Conservation (phyloP, 768 basidiomycete species). For the Kwoniella botswanensis region DNA sequence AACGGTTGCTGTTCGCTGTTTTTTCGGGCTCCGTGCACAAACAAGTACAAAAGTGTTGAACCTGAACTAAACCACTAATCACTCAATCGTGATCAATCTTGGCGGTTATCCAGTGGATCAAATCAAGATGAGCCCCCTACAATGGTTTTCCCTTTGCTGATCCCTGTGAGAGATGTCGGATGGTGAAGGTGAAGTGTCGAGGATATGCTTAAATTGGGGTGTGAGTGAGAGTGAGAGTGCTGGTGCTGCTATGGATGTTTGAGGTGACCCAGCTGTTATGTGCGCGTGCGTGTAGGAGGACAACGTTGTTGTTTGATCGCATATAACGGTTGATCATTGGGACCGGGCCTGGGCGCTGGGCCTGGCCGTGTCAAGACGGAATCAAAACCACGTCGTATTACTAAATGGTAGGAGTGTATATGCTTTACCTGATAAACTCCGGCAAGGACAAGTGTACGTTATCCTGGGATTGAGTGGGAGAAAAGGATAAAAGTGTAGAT, state of each 20-base stretch:
- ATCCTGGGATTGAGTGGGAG: background rate
- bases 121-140: background rate
- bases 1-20: background rate
- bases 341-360: background rate
- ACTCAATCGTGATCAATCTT: background rate
- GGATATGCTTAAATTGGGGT: constrained; percentile 11
- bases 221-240: background rate
- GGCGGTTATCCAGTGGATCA: background rate
- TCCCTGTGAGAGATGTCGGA: background rate
- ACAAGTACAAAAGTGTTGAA: background rate
- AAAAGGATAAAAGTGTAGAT: background rate
- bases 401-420: background rate
- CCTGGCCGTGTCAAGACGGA: background rate
- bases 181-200: background rate
- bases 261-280: too few species aligned
- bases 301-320: background rate
- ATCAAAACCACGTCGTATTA: background rate
- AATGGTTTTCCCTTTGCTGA: background rate
- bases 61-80: constrained; percentile 6
- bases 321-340: background rate
- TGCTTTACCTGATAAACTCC: background rate
- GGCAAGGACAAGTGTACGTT: background rate
- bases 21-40: constrained; percentile 7
- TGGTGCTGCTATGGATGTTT: background rate
- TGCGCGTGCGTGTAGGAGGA: background rate